Evolutionary conservation across 768 basidiomycete genomes (phyloP).

Genomic region (Tricholoma matsutake): DNA sequence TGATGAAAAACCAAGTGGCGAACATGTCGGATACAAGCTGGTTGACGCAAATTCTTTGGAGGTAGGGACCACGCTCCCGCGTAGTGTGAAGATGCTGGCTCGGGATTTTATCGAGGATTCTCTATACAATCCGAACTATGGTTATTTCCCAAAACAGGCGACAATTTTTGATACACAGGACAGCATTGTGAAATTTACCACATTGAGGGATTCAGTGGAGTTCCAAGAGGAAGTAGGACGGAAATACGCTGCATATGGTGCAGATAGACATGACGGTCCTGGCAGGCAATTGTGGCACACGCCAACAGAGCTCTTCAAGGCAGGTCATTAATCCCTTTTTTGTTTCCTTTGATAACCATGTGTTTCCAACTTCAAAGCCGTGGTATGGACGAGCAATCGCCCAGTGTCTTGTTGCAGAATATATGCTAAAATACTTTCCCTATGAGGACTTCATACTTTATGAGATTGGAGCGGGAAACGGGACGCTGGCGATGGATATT

Average conservation of each 20-base stretch:
- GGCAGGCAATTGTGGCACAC: slow-evolving; percentile 98
- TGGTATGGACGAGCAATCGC: slow-evolving; percentile 93
- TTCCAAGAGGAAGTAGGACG: slow-evolving; percentile 82
- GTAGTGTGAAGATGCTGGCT: slow-evolving; percentile 86
- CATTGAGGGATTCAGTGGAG: slow-evolving; percentile 62
- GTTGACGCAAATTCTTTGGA: slow-evolving; percentile 75
- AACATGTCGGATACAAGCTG: slow-evolving; percentile 40
- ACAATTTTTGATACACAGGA: slow-evolving; percentile 77
- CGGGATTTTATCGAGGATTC: slow-evolving; percentile 97
- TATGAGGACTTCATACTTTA: slow-evolving; percentile 96
- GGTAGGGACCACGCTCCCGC: slow-evolving; percentile 56
- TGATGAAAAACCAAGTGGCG: slow-evolving; percentile 44
- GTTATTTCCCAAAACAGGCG: slow-evolving; percentile 93
- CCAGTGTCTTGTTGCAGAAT: slow-evolving; percentile 85
- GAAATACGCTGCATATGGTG: slow-evolving; percentile 71
- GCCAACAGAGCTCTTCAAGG: slow-evolving; percentile 96
- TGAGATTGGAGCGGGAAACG: slow-evolving; percentile 98
- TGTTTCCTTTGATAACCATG: slow-evolving; percentile 6
- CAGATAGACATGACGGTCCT: slow-evolving; percentile 57
- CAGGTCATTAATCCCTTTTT: slow-evolving; percentile 30
- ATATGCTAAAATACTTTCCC: slow-evolving; percentile 92
- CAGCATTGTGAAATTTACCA: slow-evolving; percentile 62
- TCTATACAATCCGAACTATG: slow-evolving; percentile 95
- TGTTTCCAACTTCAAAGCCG: slow-evolving; percentile 53
- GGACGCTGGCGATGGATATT: slow-evolving; percentile 87